A percentile compares a stretch with the other conserved stretches of the same genome.
Evolutionary conservation across 1,284 basidiomycete genomes (phyloP).

Genomic region (Phlebopus sp.): DNA sequence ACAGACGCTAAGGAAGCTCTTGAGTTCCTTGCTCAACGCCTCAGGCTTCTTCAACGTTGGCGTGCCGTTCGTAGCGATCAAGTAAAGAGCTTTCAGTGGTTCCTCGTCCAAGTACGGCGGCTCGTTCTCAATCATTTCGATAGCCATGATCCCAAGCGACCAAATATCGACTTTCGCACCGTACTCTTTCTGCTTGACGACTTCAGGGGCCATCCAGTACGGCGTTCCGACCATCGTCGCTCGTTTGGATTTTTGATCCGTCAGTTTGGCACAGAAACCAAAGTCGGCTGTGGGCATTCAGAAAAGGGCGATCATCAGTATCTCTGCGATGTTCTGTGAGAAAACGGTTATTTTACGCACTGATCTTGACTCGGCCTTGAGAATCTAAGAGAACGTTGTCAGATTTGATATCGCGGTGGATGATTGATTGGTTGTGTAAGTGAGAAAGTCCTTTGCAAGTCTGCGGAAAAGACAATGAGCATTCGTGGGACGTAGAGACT

Average conservation of each 20-base stretch:
- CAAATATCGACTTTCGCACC: slow-evolving; percentile 99
- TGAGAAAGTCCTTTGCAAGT: slow-evolving; percentile 95
- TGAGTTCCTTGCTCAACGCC: slow-evolving; percentile 86
- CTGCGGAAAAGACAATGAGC: slow-evolving; percentile 40
- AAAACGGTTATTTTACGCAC: slow-evolving; percentile 50
- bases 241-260: slow-evolving; percentile 96
- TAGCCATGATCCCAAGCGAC: slow-evolving; percentile 99
- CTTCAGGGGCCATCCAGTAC: slow-evolving; percentile 99
- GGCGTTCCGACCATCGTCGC: slow-evolving; percentile 99
- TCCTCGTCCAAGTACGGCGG: slow-evolving; percentile 98
- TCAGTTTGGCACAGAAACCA: slow-evolving; percentile 97
- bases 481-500: background rate
- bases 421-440: slow-evolving; percentile 91
- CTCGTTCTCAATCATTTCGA: slow-evolving; percentile 99
- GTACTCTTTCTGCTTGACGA: slow-evolving; percentile 99
- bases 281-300: slow-evolving; percentile 78
- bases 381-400: slow-evolving; percentile 95
- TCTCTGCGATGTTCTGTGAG: background rate
- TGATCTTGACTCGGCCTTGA: slow-evolving; percentile 94
- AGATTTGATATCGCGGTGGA: slow-evolving; percentile 98
- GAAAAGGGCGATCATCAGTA: slow-evolving; percentile 9
- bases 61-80: slow-evolving; percentile 98
- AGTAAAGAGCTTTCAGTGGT: slow-evolving; percentile 93
- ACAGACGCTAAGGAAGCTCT: slow-evolving; percentile 95
- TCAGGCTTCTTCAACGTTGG: slow-evolving; percentile 97